Conservation (phyloP, 495 filamentous ascomycete species). For the Lineolata rhizophorae region DNA sequence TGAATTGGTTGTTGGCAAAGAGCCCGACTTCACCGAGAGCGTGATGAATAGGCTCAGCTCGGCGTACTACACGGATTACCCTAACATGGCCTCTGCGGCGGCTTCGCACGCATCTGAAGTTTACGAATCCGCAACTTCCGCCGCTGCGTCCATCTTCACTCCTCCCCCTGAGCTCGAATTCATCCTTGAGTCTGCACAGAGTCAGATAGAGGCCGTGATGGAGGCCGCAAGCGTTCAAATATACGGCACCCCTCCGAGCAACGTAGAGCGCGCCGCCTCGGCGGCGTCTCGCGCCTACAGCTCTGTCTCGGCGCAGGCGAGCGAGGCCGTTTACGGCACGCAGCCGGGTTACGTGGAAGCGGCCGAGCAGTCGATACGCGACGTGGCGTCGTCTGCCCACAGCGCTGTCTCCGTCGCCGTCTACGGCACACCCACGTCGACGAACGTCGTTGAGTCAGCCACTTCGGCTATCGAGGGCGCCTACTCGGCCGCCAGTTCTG, state of each 20-base stretch:
- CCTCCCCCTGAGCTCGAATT: conserved; percentile 34
- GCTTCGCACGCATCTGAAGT: conserved; percentile 31
- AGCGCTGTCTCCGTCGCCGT: conserved; percentile 29
- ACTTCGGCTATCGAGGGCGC: conserved; percentile 16
- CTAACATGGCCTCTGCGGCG: conserved; percentile 24
- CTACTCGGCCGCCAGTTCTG: conserved; percentile 17
- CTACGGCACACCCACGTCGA: conserved; percentile 27
- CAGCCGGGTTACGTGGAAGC: conserved; percentile 26
- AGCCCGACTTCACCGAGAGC: conserved; percentile 65
- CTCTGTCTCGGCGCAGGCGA: conserved; percentile 25
- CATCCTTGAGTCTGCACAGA: conserved; percentile 31
- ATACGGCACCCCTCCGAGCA: conserved; percentile 35
- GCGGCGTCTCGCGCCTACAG: conserved; percentile 26
- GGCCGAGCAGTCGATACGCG: conserved; percentile 25
- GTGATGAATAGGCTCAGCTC: conserved; percentile 48
- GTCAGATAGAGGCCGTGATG: conserved; percentile 34
- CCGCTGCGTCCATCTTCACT: conserved; percentile 28
- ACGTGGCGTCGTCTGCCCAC: conserved; percentile 27
- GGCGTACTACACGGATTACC: conserved; percentile 38
- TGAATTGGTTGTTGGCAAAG: conserved; percentile 54
- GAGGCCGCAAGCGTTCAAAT: conserved; percentile 36
- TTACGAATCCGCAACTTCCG: conserved; percentile 35
- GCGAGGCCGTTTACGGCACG: conserved; percentile 33
- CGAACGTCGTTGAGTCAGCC: conserved; percentile 18
- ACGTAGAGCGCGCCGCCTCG: conserved; percentile 29